Conservation (phyloP, 1,284 basidiomycete species). For the Pseudozyma pruni region DNA sequence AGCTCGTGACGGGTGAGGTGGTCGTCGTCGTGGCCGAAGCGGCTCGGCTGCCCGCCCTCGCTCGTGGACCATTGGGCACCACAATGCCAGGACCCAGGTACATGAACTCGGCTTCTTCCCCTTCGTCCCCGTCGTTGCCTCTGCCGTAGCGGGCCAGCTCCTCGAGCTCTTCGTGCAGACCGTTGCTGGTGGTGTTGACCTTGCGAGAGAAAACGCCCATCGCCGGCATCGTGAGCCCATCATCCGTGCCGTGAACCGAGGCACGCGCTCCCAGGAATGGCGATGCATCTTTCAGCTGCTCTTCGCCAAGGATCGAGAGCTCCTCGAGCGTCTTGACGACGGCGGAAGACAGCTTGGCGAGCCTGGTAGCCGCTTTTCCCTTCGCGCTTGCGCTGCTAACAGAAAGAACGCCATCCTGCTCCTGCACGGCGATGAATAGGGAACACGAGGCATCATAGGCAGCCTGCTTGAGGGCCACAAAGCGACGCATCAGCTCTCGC, state of each 20-base stretch:
- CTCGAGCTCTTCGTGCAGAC: slow-evolving; percentile 42
- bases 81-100: slow-evolving; percentile 58
- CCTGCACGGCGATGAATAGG: slow-evolving; percentile 48
- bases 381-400: background rate
- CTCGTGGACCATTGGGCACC: slow-evolving; percentile 55
- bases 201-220: slow-evolving; percentile 39
- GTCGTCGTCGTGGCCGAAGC: slow-evolving; percentile 14
- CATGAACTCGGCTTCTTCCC: slow-evolving; percentile 53
- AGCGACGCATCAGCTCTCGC: slow-evolving; percentile 35
- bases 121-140: slow-evolving; percentile 16
- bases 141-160: slow-evolving; percentile 30
- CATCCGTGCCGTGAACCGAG: slow-evolving; percentile 49
- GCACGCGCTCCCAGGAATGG: slow-evolving; percentile 53
- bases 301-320: slow-evolving; percentile 41
- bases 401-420: slow-evolving; percentile 6
- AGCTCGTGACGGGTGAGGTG: slow-evolving; percentile 38
- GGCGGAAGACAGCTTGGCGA: slow-evolving; percentile 17
- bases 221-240: slow-evolving; percentile 30
- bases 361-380: slow-evolving; percentile 10
- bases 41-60: slow-evolving; percentile 26
- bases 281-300: slow-evolving; percentile 43
- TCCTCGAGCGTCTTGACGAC: slow-evolving; percentile 32
- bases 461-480: slow-evolving; percentile 53
- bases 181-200: slow-evolving; percentile 34
- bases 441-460: slow-evolving; percentile 45